phyloP scores from a whole-genome alignment of 495 filamentous ascomycete species.

The Hypoxylon lenormandii region DNA sequence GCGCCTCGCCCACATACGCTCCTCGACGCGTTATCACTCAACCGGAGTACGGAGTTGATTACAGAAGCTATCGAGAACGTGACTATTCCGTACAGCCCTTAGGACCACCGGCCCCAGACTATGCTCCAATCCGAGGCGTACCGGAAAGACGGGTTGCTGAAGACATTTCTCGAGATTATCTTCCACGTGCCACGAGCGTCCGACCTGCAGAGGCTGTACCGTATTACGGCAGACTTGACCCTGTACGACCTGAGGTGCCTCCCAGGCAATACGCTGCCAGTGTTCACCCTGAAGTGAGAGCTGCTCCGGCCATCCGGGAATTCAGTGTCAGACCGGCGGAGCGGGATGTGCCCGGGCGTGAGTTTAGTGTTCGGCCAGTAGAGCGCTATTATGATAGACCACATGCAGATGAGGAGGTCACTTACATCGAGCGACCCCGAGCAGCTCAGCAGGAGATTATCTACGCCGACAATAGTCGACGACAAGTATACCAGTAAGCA shows the following conservation, averaged over 20 bases:
- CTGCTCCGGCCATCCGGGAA: conserved; percentile 52
- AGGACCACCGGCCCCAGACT: conserved; percentile 59
- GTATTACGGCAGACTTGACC: conserved; percentile 67
- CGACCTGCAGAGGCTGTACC: conserved; percentile 64
- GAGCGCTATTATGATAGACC: conserved; percentile 57
- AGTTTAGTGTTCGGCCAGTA: conserved; percentile 53
- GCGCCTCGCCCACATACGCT: conserved; percentile 55
- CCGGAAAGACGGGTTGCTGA: conserved; percentile 52
- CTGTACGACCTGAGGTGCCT: conserved; percentile 63
- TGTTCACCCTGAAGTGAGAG: conserved; percentile 55
- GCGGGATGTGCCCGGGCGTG: conserved; percentile 51
- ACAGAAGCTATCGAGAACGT: conserved; percentile 64
- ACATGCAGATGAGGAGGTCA: conserved; percentile 58
- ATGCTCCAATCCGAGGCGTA: conserved; percentile 54
- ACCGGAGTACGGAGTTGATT: conserved; percentile 63
- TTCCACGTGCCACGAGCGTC: conserved; percentile 69
- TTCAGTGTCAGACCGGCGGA: conserved; percentile 58
- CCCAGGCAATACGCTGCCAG: conserved; percentile 57
- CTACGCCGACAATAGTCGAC: conserved; percentile 53
- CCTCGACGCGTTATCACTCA: conserved; percentile 66
- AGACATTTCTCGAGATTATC: conserved; percentile 64
- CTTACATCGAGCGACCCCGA: conserved; percentile 60
- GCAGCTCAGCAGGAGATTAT: conserved; percentile 54
- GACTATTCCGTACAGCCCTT: conserved; percentile 61
- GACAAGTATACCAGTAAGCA: conserved; percentile 53